Evolutionary conservation across 2,329 filamentous ascomycete species (phyloP).

Genomic region (Curvularia eragrostidis): DNA sequence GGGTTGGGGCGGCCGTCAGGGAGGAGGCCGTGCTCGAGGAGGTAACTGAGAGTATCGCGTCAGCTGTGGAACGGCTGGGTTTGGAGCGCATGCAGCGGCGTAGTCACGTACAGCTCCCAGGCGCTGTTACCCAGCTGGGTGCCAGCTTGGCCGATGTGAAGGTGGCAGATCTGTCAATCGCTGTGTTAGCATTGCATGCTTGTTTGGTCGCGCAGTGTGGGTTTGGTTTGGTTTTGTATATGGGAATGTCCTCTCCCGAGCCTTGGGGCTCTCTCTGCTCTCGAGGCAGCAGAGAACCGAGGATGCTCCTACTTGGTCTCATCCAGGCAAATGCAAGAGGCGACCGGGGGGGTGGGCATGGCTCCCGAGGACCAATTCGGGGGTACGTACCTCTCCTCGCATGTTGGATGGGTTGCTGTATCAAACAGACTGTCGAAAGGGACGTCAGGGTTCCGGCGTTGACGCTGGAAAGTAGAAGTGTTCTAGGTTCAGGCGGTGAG

Average conservation of each 20-base stretch:
- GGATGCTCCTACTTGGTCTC: neutral
- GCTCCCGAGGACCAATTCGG: constrained; percentile 5
- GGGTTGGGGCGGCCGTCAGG: constrained; percentile 69
- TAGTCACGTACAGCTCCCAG: constrained; percentile 72
- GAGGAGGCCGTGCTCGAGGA: constrained; percentile 74
- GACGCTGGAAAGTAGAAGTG: constrained; percentile 22
- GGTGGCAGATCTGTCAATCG: constrained; percentile 64
- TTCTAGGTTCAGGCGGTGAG: constrained; percentile 24
- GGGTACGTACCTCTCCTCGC: constrained; percentile 51
- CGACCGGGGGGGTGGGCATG: constrained; percentile 2
- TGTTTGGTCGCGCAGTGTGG: neutral
- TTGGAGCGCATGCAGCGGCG: constrained; percentile 16
- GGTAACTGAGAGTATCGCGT: constrained; percentile 61
- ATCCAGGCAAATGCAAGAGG: constrained; percentile 16
- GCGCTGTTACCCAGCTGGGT: constrained; percentile 77
- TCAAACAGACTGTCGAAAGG: constrained; percentile 44
- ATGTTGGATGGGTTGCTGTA: constrained; percentile 46
- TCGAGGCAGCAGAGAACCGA: neutral
- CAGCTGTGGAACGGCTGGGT: constrained; percentile 21
- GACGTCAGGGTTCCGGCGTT: constrained; percentile 22
- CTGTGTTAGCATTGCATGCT: constrained; percentile 21
- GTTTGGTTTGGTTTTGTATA: neutral
- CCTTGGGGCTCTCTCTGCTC: neutral
- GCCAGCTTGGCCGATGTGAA: constrained; percentile 75
- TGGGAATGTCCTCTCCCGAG: neutral